These are phyloP conservation scores for Botrytis hyacinthi DNA, from an alignment of 2,329 filamentous ascomycete species.

Conservation along the genomic window DNA sequence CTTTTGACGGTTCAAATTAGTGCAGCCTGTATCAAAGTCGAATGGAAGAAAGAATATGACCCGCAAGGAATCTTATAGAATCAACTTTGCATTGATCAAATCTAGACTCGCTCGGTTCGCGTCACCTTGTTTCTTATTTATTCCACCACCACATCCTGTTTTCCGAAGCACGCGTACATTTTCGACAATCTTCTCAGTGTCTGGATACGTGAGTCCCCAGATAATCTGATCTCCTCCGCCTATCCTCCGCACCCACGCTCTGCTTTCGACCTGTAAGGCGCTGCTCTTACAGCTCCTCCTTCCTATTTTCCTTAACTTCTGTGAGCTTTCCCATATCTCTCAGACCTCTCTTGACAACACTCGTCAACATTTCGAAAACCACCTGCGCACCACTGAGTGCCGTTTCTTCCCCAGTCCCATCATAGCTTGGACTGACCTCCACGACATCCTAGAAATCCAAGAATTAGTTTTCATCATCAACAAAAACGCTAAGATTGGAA, in stretches of 20 bases:
- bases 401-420: constrained; percentile 76
- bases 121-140: background rate
- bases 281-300: background rate
- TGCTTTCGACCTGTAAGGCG: background rate
- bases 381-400: constrained; percentile 81
- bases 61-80: background rate
- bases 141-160: background rate
- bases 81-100: background rate
- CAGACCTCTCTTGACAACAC: constrained; percentile 61
- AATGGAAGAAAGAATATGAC: background rate
- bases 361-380: constrained; percentile 81
- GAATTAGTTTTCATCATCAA: background rate
- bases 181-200: background rate
- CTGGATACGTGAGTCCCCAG: background rate
- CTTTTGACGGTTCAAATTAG: background rate
- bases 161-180: background rate
- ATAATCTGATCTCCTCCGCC: background rate
- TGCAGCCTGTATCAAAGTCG: background rate
- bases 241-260: background rate
- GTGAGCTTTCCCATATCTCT: constrained; percentile 33
- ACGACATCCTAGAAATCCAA: constrained; percentile 63
- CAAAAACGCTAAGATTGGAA: background rate
- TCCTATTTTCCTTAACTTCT: background rate
- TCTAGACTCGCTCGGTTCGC: background rate
- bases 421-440: constrained; percentile 83